Base-by-base conservation (phyloP, 176 grass and related monocot species). In the Ensete ventricosum region DNA sequence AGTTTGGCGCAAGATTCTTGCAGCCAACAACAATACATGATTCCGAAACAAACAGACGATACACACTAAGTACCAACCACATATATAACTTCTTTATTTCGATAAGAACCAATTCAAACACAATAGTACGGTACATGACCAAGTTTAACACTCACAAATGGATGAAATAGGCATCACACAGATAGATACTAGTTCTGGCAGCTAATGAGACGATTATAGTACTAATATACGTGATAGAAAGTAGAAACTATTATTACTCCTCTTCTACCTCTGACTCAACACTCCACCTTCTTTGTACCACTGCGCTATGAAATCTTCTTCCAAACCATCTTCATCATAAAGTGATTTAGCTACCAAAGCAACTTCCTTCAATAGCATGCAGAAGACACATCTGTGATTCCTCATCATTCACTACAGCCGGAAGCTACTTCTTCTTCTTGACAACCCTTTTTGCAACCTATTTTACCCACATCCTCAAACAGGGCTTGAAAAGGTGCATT, bases 301-400 rank as follows among this genome's bases (percentile, higher is more conserved):
- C 62, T 70, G 75, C 5, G 85, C 83, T 14, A 97, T 90, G 54
- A 21, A 73, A 13, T 93, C 90, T 73, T 93, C 93, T 50, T 93
- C 90, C 1, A 93, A 67, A 12, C 88, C 9, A 34, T 97, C 93
- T 1, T 25, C 84, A 8, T 97, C 93, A 1, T 97, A 97, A 14
- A 97, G 89, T 1, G 11, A 74, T n/a, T 91, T 97, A 5, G 82
- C 58, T 9, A 88, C 90, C 0, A 93, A 70, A 0, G 90, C 83
- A 2, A 97, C 72, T 69, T 98, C 94, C 86, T 91, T 98, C 77
- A 98, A 98, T 79, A 8, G 90, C 78, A 52, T 1, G 78, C 12
- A 98, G 80, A 27, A 97, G 69, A 4, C 73, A 3, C 8, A 51
- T 49, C 80, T 98, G 90, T 1, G 87, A 70, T 2, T 25, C 86